Conservation (phyloP, 192 early-diverging fungal genomes). For the Backusella circina region DNA sequence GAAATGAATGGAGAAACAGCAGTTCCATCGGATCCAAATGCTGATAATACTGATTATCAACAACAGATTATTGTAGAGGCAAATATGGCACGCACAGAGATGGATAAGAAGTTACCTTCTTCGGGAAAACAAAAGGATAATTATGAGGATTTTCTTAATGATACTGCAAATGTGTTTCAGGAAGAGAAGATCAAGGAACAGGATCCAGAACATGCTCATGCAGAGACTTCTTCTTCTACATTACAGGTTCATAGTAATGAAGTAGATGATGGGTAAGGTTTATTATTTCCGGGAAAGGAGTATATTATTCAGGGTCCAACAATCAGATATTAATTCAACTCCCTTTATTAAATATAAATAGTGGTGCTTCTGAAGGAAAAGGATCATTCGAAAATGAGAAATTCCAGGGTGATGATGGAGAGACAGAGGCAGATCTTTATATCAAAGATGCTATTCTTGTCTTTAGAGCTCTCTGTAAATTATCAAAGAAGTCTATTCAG, state of each 20-base stretch:
- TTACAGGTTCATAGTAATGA: background rate
- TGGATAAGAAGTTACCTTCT: constrained; percentile 18
- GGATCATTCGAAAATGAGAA: constrained; percentile 22
- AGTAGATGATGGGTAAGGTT: background rate
- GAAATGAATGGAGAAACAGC: background rate
- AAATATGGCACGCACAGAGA: constrained; percentile 27
- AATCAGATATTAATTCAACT: background rate
- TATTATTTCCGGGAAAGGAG: background rate
- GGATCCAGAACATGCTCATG: background rate
- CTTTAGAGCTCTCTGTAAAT: constrained; percentile 83
- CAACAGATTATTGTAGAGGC: constrained; percentile 35
- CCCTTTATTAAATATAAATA: background rate
- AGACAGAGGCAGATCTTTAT: constrained; percentile 34
- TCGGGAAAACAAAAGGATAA: constrained; percentile 20
- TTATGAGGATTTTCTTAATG: constrained; percentile 30
- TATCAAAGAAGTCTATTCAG: constrained; percentile 81
- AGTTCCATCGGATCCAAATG: background rate
- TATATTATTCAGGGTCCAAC: background rate
- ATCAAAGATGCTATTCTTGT: constrained; percentile 77
- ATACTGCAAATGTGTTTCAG: constrained; percentile 23
- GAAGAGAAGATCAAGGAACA: constrained; percentile 11
- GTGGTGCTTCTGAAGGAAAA: constrained; percentile 9
- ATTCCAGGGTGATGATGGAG: background rate
- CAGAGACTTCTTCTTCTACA: background rate
- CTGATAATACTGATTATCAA: constrained; percentile 5